A percentile compares a stretch with the other conserved stretches of the same genome.
Conservation (phyloP, 352 stramenopile genomes). For the Phytopythium ostracodes region DNA sequence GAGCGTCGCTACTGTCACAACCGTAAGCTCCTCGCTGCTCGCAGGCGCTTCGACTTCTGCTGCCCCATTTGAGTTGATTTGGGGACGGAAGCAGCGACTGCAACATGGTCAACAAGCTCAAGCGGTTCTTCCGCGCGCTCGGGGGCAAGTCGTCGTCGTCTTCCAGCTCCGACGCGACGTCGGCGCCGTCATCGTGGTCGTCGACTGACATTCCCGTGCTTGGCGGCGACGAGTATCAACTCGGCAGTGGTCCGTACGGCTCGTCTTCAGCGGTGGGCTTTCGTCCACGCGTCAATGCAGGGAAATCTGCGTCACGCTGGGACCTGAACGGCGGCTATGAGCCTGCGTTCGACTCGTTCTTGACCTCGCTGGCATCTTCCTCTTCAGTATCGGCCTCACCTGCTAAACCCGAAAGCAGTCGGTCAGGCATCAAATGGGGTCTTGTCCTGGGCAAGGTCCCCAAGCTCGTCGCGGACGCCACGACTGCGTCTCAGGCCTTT, state of each 20-base stretch:
- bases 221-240: constrained; percentile 10
- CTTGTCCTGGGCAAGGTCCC: constrained; percentile 31
- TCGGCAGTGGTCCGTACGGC: constrained; percentile 30
- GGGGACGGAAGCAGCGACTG: background rate
- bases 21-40: no score
- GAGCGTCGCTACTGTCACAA: no score
- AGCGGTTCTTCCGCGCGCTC: constrained; percentile 44
- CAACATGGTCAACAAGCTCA: constrained; percentile 50
- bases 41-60: no score
- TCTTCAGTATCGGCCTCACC: background rate
- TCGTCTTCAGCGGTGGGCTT: constrained; percentile 32
- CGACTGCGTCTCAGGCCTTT: background rate
- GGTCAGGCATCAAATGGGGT: constrained; percentile 28
- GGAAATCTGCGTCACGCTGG: background rate
- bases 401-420: background rate
- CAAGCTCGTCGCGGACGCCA: constrained; percentile 40
- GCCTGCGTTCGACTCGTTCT: background rate
- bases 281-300: constrained; percentile 1
- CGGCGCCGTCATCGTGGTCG: background rate
- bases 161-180: constrained; percentile 8
- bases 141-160: constrained; percentile 33
- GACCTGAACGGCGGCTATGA: background rate
- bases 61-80: no score
- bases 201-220: constrained; percentile 4
- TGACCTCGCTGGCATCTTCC: background rate